Evolutionary conservation across 805 yeast genomes (phyloP).

Genomic region (Cyberlindnera samutprakarnensis): DNA sequence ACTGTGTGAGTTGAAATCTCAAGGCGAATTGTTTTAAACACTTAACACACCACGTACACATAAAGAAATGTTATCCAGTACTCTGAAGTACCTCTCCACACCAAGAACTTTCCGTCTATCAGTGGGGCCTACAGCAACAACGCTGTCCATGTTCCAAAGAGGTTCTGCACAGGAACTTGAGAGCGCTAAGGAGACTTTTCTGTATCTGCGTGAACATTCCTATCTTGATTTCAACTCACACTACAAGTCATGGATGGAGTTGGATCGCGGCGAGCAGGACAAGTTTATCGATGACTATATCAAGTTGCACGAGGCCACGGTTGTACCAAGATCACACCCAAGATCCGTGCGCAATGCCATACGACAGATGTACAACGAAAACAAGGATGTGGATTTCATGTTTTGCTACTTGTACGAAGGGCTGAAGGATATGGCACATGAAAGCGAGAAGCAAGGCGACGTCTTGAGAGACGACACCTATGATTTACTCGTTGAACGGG

Average conservation of each 20-base stretch:
- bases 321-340: slow-evolving; percentile 7
- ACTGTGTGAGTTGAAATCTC: slow-evolving; percentile 1
- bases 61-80: slow-evolving; percentile 3
- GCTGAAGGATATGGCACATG: slow-evolving; percentile 7
- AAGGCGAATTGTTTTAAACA: too few species aligned
- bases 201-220: slow-evolving; percentile 8
- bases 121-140: slow-evolving; percentile 6
- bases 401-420: slow-evolving; percentile 13
- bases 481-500: slow-evolving; percentile 8
- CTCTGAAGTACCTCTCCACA: slow-evolving; percentile 11
- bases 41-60: background rate
- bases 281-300: slow-evolving; percentile 4
- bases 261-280: slow-evolving; percentile 7
- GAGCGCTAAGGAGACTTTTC: slow-evolving; percentile 5
- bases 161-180: slow-evolving; percentile 4
- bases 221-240: slow-evolving; percentile 8
- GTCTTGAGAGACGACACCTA: slow-evolving; percentile 10
- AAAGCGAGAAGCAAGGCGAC: slow-evolving; percentile 4
- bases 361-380: slow-evolving; percentile 9
- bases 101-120: slow-evolving; percentile 8
- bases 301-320: slow-evolving; percentile 6
- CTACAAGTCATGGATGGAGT: slow-evolving; percentile 14
- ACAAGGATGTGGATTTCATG: slow-evolving; percentile 13
- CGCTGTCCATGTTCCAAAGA: slow-evolving; percentile 7
- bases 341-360: slow-evolving; percentile 7